These are phyloP conservation scores for Termitomyces bulborhizus DNA, from an alignment of 768 basidiomycete species.

Conservation along the genomic window DNA sequence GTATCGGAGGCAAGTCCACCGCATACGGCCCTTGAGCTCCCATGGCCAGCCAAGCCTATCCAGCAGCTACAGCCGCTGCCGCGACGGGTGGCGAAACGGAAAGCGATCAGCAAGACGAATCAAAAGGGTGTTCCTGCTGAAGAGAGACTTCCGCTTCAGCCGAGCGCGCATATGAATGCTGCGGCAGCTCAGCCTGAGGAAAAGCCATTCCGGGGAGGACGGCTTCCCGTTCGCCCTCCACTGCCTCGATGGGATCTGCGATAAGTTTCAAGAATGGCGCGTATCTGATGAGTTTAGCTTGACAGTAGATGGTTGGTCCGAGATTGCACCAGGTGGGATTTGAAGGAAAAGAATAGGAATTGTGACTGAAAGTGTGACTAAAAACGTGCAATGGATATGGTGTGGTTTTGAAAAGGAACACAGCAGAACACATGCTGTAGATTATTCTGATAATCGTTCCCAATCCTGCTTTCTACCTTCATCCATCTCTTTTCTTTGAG, in stretches of 20 bases:
- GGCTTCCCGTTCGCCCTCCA: constrained; percentile 18
- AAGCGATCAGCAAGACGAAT: neutral
- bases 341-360: neutral
- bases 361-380: constrained; percentile 14
- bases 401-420: constrained; percentile 15
- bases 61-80: constrained; percentile 4
- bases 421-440: constrained; percentile 25
- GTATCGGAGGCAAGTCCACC: constrained; percentile 7
- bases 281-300: neutral
- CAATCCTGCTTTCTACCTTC: constrained; percentile 14
- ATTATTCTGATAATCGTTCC: constrained; percentile 22
- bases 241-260: constrained; percentile 21
- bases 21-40: neutral
- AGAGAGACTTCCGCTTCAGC: neutral
- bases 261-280: neutral
- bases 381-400: constrained; percentile 21
- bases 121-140: neutral
- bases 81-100: neutral
- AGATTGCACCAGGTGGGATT: constrained; percentile 2
- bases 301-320: too few relatives aligned
- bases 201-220: constrained; percentile 17
- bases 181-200: constrained; percentile 12
- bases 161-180: constrained; percentile 15
- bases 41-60: neutral
- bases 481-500: constrained; percentile 20